Conservation (phyloP, 495 filamentous ascomycete species). For the Xylaria venustula region DNA sequence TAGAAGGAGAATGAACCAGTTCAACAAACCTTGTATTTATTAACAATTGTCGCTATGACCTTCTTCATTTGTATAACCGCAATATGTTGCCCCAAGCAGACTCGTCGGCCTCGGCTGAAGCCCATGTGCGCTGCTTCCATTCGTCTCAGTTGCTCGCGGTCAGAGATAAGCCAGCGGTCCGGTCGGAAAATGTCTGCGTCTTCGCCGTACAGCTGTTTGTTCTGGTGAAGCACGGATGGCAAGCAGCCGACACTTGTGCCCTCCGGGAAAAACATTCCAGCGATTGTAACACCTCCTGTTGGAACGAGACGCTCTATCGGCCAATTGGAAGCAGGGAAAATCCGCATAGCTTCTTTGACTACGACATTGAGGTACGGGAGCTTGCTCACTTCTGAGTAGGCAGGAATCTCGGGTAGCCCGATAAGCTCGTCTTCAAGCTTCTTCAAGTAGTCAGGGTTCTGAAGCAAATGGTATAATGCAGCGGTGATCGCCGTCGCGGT, state of each 20-base stretch:
- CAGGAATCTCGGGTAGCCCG: constrained; percentile 16
- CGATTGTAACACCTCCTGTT: constrained; percentile 47
- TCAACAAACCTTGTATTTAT: constrained; percentile 24
- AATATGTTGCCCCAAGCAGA: constrained; percentile 66
- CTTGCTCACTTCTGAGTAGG: constrained; percentile 15
- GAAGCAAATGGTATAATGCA: constrained; percentile 50
- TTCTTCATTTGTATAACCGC: constrained; percentile 63
- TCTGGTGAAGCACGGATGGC: constrained; percentile 45
- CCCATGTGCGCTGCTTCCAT: constrained; percentile 44
- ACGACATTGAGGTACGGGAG: constrained; percentile 58
- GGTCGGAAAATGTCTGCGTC: constrained; percentile 53
- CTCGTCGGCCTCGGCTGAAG: constrained; percentile 59
- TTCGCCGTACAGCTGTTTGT: constrained; percentile 49
- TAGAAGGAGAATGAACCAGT: too few species aligned
- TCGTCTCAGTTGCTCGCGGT: constrained; percentile 29
- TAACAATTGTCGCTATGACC: constrained; percentile 58
- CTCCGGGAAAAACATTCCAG: constrained; percentile 49
- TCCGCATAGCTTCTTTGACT: constrained; percentile 58
- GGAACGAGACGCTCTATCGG: constrained; percentile 56
- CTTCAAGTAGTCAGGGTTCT: constrained; percentile 38
- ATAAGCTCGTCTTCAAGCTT: constrained; percentile 52
- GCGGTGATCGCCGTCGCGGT: constrained; percentile 53
- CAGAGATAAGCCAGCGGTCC: constrained; percentile 50
- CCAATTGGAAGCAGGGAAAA: constrained; percentile 50
- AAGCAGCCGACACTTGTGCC: constrained; percentile 33